A percentile compares a stretch with the other conserved stretches of the same genome.
Evolutionary conservation across 768 basidiomycete genomes (phyloP).

Genomic region (Boletus reticulatus): DNA sequence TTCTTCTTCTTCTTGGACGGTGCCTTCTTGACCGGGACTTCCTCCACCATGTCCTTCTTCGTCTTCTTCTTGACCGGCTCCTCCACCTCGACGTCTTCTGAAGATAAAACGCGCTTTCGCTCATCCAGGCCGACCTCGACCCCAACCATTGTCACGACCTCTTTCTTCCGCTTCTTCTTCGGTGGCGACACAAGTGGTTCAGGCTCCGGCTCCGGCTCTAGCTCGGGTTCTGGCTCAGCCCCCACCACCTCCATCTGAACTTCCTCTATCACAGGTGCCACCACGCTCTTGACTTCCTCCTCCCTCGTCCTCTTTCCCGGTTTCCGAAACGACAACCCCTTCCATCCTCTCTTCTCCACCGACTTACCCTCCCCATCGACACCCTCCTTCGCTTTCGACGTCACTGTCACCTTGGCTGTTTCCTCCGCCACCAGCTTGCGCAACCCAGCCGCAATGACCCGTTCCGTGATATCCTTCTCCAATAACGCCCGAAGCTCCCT

Average conservation of each 20-base stretch:
- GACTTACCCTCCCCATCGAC: conserved; percentile 46
- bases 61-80: conserved; percentile 25
- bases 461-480: conserved; percentile 65
- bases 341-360: conserved; percentile 44
- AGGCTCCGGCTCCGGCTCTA: conserved; percentile 30
- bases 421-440: conserved; percentile 52
- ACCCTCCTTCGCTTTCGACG: conserved; percentile 26
- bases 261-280: conserved; percentile 20
- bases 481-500: conserved; percentile 54
- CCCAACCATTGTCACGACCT: conserved; percentile 48
- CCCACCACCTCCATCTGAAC: conserved; percentile 30
- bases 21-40: conserved; percentile 35
- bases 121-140: conserved; percentile 37
- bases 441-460: conserved; percentile 54
- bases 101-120: conserved; percentile 46
- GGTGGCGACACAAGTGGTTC: conserved; percentile 43
- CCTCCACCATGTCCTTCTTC: conserved; percentile 34
- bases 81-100: conserved; percentile 40
- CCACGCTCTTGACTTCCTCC: conserved; percentile 28
- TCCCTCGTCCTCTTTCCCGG: conserved; percentile 39
- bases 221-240: conserved; percentile 33
- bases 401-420: conserved; percentile 35
- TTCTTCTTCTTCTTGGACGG: conserved; percentile 37
- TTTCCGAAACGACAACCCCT: conserved; percentile 45
- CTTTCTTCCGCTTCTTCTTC: conserved; percentile 60